phyloP scores from a whole-genome alignment of 1,284 basidiomycete genomes.

The Puccinia coronata region DNA sequence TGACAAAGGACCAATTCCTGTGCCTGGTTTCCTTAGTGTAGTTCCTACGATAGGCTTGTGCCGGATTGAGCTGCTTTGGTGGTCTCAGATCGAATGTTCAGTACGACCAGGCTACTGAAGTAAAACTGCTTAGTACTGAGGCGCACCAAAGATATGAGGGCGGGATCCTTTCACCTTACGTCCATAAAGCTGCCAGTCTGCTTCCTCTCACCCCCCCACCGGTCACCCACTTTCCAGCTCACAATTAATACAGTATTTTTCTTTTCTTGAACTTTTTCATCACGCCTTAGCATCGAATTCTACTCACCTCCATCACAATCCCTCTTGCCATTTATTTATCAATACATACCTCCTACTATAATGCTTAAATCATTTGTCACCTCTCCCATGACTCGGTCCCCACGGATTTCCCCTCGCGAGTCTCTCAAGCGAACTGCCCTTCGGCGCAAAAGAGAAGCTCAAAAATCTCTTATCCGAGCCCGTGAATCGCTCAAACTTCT shows the following conservation, averaged over 20 bases:
- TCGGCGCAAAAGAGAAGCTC: slow-evolving; percentile 18
- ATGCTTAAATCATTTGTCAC: not conserved
- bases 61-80: not conserved
- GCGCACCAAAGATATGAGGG: not conserved
- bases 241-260: not conserved
- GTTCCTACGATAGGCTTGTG: not conserved
- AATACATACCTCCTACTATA: not conserved
- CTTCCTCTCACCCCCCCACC: not conserved
- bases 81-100: not conserved
- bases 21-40: not conserved
- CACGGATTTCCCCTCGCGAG: not conserved
- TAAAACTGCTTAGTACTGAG: not conserved
- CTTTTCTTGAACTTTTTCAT: not conserved
- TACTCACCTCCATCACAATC: not conserved
- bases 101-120: not conserved
- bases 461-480: slow-evolving; percentile 11
- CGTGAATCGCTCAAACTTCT: slow-evolving; percentile 4
- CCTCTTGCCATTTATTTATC: not conserved
- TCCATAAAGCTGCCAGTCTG: not conserved
- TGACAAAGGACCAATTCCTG: not conserved
- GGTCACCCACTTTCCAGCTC: not conserved
- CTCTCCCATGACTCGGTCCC: not conserved
- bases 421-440: slow-evolving; percentile 1
- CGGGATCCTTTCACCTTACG: not conserved
- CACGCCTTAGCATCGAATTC: not conserved